Conservation (phyloP, 192 early-diverging fungal species). For the Gamsiella multidivaricata region DNA sequence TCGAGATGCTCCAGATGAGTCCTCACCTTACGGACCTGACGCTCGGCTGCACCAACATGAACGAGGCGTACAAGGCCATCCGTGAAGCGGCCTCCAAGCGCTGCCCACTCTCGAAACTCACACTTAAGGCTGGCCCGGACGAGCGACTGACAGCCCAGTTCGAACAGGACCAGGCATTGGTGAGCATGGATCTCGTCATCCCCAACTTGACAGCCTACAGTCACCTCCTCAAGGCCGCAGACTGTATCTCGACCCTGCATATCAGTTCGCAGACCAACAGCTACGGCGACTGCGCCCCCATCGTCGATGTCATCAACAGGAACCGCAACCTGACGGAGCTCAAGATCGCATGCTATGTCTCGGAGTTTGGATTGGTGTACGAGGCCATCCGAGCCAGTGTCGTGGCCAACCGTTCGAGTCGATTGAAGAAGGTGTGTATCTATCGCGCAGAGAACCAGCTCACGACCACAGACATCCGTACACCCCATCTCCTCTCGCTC, state of each 20-base stretch:
- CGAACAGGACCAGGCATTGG: background rate
- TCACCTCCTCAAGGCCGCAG: slow-evolving; percentile 3
- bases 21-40: slow-evolving; percentile 8
- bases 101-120: background rate
- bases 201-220: background rate
- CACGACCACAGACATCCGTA: slow-evolving; percentile 1
- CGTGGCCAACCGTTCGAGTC: background rate
- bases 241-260: slow-evolving; percentile 5
- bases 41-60: background rate
- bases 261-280: background rate
- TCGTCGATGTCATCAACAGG: background rate
- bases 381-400: background rate
- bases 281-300: background rate
- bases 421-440: background rate
- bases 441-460: slow-evolving; percentile 8
- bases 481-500: slow-evolving; percentile 34
- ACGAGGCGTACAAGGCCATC: slow-evolving; percentile 11
- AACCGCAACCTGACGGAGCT: slow-evolving; percentile 6
- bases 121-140: background rate
- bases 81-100: background rate
- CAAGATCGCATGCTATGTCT: slow-evolving; percentile 6
- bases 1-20: slow-evolving; percentile 12
- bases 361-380: background rate
- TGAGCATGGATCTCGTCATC: background rate
- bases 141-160: background rate